Evolutionary conservation across 2,329 filamentous ascomycete species (phyloP).

Genomic region (Pleoardoris graminearum): DNA sequence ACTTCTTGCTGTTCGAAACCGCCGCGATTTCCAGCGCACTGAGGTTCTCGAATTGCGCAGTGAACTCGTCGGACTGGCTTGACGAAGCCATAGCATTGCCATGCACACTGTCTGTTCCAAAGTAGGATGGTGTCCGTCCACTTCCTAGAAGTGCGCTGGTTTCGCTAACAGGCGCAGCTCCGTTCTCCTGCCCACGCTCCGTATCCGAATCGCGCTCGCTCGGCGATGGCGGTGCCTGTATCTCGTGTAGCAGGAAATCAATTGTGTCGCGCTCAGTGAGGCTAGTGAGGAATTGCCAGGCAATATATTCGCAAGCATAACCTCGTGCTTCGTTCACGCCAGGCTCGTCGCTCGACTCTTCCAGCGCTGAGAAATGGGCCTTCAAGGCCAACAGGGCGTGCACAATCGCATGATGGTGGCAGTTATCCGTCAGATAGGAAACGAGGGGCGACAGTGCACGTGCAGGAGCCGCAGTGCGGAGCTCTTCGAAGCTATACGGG

Average conservation of each 20-base stretch:
- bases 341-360: conserved; percentile 60
- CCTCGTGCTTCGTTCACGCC: conserved; percentile 70
- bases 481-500: conserved; percentile 73
- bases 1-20: conserved; percentile 80
- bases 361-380: conserved; percentile 70
- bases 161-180: conserved; percentile 20
- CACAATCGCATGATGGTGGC: conserved; percentile 70
- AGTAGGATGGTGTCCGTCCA: conserved; percentile 26
- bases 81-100: conserved; percentile 28
- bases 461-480: conserved; percentile 67
- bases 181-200: conserved; percentile 10
- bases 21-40: conserved; percentile 88
- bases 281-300: conserved; percentile 74
- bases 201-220: conserved; percentile 14
- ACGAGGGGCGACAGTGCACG: conserved; percentile 62
- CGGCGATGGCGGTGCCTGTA: conserved; percentile 52
- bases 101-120: conserved; percentile 28
- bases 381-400: conserved; percentile 76
- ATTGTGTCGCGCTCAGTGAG: conserved; percentile 74
- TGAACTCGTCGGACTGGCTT: conserved; percentile 62
- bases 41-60: conserved; percentile 73
- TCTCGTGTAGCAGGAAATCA: conserved; percentile 73
- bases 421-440: conserved; percentile 64
- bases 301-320: conserved; percentile 77
- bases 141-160: conserved; percentile 30